phyloP scores from a whole-genome alignment of 2,329 filamentous ascomycete species.

The Cucurbitaria berberidis region DNA sequence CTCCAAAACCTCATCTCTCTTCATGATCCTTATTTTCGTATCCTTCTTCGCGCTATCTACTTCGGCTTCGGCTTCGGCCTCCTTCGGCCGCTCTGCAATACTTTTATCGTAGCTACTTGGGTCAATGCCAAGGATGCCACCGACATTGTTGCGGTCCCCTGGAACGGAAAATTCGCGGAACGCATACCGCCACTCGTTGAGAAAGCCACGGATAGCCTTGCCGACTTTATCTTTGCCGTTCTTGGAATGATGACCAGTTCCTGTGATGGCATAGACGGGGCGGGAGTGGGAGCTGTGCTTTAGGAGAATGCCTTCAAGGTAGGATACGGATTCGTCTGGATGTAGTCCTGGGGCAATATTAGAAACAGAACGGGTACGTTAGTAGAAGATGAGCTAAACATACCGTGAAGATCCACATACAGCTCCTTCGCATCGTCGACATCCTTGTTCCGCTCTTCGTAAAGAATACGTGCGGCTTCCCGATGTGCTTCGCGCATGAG shows the following conservation, averaged over 20 bases:
- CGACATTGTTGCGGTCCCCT: constrained; percentile 85
- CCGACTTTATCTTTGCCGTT: constrained; percentile 99
- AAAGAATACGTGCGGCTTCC: constrained; percentile 88
- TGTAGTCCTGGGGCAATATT: constrained; percentile 69
- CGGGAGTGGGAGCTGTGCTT: constrained; percentile 75
- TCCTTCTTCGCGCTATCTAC: constrained; percentile 38
- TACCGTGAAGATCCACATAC: constrained; percentile 89
- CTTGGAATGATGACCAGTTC: constrained; percentile 96
- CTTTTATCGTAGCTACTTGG: constrained; percentile 64
- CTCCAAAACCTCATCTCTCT: constrained; percentile 46
- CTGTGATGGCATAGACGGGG: constrained; percentile 93
- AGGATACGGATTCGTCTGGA: constrained; percentile 94
- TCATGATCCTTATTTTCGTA: constrained; percentile 46
- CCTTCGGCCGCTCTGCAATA: constrained; percentile 44
- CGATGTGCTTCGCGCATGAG: constrained; percentile 96
- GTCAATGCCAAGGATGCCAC: constrained; percentile 69
- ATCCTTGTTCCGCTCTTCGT: constrained; percentile 89
- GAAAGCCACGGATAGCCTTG: constrained; percentile 86
- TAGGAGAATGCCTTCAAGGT: constrained; percentile 84
- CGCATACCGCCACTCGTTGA: constrained; percentile 94
- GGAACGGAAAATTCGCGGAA: constrained; percentile 97
- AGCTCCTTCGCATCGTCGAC: constrained; percentile 69
- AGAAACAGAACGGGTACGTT: constrained; percentile 3
- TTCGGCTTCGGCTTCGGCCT: constrained; percentile 36
- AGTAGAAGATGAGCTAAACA: constrained; percentile 2